phyloP scores from a whole-genome alignment of 2,329 filamentous ascomycete species.

The Fusarium avenaceum region DNA sequence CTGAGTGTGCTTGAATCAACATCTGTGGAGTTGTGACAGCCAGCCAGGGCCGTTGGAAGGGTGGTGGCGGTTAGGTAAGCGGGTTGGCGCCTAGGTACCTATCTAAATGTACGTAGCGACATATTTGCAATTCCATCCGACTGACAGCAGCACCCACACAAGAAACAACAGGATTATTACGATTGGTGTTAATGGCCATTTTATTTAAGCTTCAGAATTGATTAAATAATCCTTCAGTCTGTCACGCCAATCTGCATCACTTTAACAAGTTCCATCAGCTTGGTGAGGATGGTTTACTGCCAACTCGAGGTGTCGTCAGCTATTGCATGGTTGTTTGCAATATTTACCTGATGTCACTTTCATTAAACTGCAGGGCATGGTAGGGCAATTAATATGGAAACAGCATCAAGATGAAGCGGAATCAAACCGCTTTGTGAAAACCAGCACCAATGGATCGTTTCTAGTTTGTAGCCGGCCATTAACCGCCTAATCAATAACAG shows the following conservation, averaged over 20 bases:
- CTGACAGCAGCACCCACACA: conserved; percentile 16
- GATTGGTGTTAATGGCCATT: conserved; percentile 8
- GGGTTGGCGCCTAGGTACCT: not conserved
- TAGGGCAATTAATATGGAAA: conserved; percentile 33
- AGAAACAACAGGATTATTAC: not conserved
- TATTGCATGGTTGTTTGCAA: not conserved
- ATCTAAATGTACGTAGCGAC: too few species aligned
- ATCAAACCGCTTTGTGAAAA: conserved; percentile 30
- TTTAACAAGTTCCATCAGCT: not conserved
- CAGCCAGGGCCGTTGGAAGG: conserved; percentile 39
- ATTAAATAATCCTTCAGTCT: not conserved
- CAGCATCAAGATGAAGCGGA: conserved; percentile 23
- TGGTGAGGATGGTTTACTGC: not conserved
- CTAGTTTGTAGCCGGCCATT: conserved; percentile 14
- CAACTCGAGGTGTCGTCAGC: not conserved
- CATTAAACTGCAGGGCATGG: conserved; percentile 21
- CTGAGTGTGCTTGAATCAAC: conserved; percentile 49
- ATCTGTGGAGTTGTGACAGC: conserved; percentile 48
- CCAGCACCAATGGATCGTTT: not conserved
- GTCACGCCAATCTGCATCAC: not conserved
- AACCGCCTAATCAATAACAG: conserved; percentile 11
- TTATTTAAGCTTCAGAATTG: not conserved
- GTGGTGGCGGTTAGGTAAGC: conserved; percentile 31
- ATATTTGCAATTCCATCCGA: conserved; percentile 17
- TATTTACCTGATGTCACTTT: conserved; percentile 32